These are phyloP conservation scores for Setomelanomma holmii DNA, from an alignment of 2,329 filamentous ascomycete species.

Conservation along the genomic window DNA sequence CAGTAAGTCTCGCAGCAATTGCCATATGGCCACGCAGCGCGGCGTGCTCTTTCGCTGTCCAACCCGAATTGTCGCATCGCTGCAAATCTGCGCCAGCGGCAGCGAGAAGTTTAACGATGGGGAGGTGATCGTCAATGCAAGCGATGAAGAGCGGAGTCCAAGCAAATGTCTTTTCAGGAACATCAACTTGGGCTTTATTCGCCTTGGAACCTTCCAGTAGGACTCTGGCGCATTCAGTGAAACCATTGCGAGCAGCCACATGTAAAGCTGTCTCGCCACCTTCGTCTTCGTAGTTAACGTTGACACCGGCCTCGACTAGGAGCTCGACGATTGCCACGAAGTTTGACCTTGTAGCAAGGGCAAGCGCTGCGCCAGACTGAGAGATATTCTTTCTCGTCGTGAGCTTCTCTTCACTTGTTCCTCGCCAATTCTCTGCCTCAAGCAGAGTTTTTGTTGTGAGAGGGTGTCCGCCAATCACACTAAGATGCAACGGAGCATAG, in stretches of 20 bases:
- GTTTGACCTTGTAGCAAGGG: slow-evolving; percentile 87
- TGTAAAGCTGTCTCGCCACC: slow-evolving; percentile 91
- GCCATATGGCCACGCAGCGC: slow-evolving; percentile 85
- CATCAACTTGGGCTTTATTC: slow-evolving; percentile 77
- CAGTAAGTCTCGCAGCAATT: slow-evolving; percentile 74
- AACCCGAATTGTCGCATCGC: slow-evolving; percentile 83
- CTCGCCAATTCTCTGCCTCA: slow-evolving; percentile 79
- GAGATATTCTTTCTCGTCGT: slow-evolving; percentile 73
- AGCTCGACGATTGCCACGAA: slow-evolving; percentile 84
- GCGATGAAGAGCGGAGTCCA: slow-evolving; percentile 98
- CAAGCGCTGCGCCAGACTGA: slow-evolving; percentile 86
- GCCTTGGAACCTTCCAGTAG: slow-evolving; percentile 73
- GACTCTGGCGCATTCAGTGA: slow-evolving; percentile 78
- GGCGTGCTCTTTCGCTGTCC: slow-evolving; percentile 93
- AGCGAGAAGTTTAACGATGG: slow-evolving; percentile 78
- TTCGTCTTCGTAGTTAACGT: slow-evolving; percentile 92
- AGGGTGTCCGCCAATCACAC: slow-evolving; percentile 88
- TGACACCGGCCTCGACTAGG: slow-evolving; percentile 86
- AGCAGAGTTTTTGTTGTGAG: slow-evolving; percentile 83
- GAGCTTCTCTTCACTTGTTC: slow-evolving; percentile 66
- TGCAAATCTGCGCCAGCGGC: slow-evolving; percentile 78
- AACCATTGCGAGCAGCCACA: slow-evolving; percentile 87
- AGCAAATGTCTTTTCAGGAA: slow-evolving; percentile 81
- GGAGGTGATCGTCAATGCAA: slow-evolving; percentile 83
- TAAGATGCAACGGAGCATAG: slow-evolving; percentile 87